Base-by-base conservation (phyloP, 2,329 filamentous ascomycete species). In the Beauveria sp. region DNA sequence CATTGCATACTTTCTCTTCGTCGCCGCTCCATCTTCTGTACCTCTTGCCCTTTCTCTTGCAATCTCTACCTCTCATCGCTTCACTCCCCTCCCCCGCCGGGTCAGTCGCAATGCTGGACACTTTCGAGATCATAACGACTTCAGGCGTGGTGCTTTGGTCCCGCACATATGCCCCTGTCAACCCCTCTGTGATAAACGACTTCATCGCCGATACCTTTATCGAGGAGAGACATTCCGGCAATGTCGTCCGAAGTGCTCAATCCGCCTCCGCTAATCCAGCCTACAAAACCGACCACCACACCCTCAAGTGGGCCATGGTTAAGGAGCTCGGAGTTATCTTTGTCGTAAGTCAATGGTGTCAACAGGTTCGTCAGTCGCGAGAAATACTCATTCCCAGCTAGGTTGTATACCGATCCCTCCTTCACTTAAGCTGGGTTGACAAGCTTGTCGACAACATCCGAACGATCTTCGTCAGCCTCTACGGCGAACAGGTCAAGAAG, bases 111-210 rank as follows among this genome's bases (percentile, higher is more conserved):
- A 97, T 97, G 93, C 79, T 99, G 76, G 94, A 99, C 79, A 89
- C 90, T 18, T 99, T 99, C 74, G 93, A 99, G 76, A 94, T 99
- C 66, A 77, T 99, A 64, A 97, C 93, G 63, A 96, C 93, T 43
- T 96, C 92, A 3, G 94, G 94, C 61, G 92, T 99, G 64, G 94
- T 99, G 62, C 84, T 99, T 60, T 99, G 94, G 94, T 97, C 93
- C 64, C 88, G 90, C 72, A 88, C 86, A 28, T 96, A 93, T 73
- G 86, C 88, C 59, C 83, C 88, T 2, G 86, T 96, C 71, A 92
- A 86, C 72, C 84, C 90, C 48, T 86, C 89, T 68, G 81, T 97
- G 66, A 87, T 99, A 79, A 97, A 99, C 80, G 89, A 85, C 79
- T 88, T 99, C 74, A 97, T 99, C 76, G 87, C 88, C 73, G 92